Percentiles rank a stretch among this genome's conserved stretches.
These are phyloP conservation scores for Euphorbia schlechtendalii DNA, from an alignment of 441 rosid genomes.

Conservation along the genomic window DNA sequence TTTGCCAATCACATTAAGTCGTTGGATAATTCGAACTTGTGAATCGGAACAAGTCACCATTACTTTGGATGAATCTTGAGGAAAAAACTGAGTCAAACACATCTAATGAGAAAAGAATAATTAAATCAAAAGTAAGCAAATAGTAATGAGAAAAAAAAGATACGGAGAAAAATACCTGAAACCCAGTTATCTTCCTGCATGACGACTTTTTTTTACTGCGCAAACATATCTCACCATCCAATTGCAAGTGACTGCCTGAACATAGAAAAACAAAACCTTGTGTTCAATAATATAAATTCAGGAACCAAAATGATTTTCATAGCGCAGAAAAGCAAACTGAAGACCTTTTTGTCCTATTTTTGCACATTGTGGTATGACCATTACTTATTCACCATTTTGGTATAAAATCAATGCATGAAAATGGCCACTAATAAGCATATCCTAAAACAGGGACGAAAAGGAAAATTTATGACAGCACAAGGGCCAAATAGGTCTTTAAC, in stretches of 20 bases:
- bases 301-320: background rate
- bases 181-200: slow-evolving; percentile 68
- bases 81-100: slow-evolving; percentile 43
- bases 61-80: slow-evolving; percentile 59
- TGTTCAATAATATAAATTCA: slow-evolving; percentile 3
- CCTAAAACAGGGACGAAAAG: no score
- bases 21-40: slow-evolving; percentile 76
- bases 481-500: no score
- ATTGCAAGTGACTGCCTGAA: slow-evolving; percentile 68
- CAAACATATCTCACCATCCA: slow-evolving; percentile 62
- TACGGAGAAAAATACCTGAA: slow-evolving; percentile 50
- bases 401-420: no score
- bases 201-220: slow-evolving; percentile 62
- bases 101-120: slow-evolving; percentile 12
- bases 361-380: no score
- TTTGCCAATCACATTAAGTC: slow-evolving; percentile 57
- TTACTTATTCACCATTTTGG: no score
- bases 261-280: slow-evolving; percentile 15
- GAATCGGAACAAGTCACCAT: slow-evolving; percentile 89
- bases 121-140: background rate
- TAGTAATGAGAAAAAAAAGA: slow-evolving; percentile 12
- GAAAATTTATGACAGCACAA: no score
- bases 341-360: no score
- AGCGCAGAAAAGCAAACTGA: no score
- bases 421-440: no score